Percentiles rank a stretch among this genome's conserved stretches.
These are phyloP conservation scores for Solanum chacoense DNA, from an alignment of 305 asterid genomes.

Conservation along the genomic window DNA sequence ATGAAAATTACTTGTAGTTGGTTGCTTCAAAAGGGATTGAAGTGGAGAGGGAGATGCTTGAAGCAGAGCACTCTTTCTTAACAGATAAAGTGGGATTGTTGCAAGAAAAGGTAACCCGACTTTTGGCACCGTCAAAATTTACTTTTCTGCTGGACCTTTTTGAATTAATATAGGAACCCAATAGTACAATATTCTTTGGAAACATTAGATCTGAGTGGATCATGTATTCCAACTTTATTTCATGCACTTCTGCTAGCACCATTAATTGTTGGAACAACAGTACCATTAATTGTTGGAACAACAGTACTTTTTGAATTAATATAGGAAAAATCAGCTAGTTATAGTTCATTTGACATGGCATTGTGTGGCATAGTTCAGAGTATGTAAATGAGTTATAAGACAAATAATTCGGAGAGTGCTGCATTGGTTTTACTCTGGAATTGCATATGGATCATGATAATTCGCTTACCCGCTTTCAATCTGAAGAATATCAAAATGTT, in stretches of 20 bases:
- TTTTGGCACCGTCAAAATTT: not conserved
- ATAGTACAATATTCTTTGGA: not conserved
- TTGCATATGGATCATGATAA: not conserved
- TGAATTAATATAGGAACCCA: not conserved
- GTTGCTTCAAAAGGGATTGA: conserved; percentile 66
- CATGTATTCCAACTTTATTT: not conserved
- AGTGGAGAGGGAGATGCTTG: conserved; percentile 69
- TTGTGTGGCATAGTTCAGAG: not conserved
- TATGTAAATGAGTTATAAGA: not conserved
- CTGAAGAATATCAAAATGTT: not conserved
- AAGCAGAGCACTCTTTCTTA: conserved; percentile 68
- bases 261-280: not conserved
- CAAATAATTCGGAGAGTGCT: not conserved
- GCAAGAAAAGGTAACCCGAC: conserved; percentile 57
- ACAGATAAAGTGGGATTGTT: conserved; percentile 67
- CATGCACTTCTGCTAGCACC: not conserved
- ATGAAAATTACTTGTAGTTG: conserved; percentile 30
- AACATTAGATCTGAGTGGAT: not conserved
- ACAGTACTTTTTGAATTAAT: no score
- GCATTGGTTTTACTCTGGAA: not conserved
- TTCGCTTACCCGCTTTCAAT: not conserved
- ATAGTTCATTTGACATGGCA: not conserved
- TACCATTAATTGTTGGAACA: not conserved
- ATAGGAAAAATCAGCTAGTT: not conserved
- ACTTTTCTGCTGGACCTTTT: not conserved